Conservation (phyloP, 495 filamentous ascomycete genomes). For the Penicillium macrosclerotiorum region DNA sequence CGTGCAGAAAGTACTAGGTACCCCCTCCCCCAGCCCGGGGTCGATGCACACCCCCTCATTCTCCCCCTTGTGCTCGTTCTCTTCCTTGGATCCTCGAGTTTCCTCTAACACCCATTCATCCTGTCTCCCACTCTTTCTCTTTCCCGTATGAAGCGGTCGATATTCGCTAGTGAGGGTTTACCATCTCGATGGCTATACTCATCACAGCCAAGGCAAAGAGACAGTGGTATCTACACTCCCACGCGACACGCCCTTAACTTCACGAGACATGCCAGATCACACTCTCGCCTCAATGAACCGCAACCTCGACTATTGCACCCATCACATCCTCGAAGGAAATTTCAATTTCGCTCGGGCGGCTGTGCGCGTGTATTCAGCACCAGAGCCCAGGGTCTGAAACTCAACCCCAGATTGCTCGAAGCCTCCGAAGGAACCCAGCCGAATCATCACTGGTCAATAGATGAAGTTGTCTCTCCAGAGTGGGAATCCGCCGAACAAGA, state of each 20-base stretch:
- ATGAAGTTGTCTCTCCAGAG: not conserved
- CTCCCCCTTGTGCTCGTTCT: not conserved
- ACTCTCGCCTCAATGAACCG: not conserved
- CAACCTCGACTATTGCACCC: not conserved
- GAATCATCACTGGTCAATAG: not conserved
- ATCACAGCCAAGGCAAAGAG: constrained; percentile 13
- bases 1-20: constrained; percentile 9
- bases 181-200: constrained; percentile 20
- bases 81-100: not conserved
- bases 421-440: not conserved
- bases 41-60: constrained; percentile 16
- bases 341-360: not conserved
- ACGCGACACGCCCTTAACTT: not conserved
- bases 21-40: constrained; percentile 13
- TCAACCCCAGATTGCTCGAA: not conserved
- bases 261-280: constrained; percentile 5
- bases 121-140: not conserved
- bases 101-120: not conserved
- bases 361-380: not conserved
- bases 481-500: constrained; percentile 11
- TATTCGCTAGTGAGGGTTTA: constrained; percentile 20
- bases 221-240: constrained; percentile 1
- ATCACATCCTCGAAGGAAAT: not conserved
- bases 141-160: constrained; percentile 26
- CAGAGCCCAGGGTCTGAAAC: constrained; percentile 1